Percentiles rank a stretch among this genome's conserved stretches.
These are phyloP conservation scores for Hymenoscyphus occultus DNA, from an alignment of 2,329 filamentous ascomycete genomes.

Conservation along the genomic window DNA sequence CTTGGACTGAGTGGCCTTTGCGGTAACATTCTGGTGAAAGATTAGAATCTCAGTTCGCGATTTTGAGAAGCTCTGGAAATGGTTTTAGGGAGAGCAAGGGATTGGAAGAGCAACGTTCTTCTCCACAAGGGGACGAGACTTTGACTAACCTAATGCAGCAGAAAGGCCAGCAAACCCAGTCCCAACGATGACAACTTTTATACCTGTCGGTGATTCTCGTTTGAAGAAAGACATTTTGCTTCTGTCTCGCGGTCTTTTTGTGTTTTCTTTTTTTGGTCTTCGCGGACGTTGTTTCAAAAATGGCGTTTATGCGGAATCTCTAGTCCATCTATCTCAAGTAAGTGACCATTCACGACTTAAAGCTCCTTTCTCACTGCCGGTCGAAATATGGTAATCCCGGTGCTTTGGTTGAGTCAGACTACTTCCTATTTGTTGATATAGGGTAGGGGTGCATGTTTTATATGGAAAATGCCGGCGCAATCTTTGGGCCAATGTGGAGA, in stretches of 20 bases:
- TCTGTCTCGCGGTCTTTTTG: neutral
- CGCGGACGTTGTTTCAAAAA: neutral
- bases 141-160: conserved; percentile 42
- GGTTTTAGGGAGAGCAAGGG: neutral
- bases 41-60: neutral
- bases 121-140: neutral
- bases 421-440: neutral
- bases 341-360: neutral
- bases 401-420: neutral
- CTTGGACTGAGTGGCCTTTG: conserved; percentile 53
- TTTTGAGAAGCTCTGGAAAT: neutral
- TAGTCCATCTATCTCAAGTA: neutral
- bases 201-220: conserved; percentile 45
- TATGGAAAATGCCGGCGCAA: neutral
- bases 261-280: neutral
- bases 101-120: neutral
- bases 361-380: neutral
- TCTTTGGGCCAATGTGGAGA: neutral
- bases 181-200: conserved; percentile 52
- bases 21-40: conserved; percentile 51
- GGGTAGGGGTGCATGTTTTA: conserved; percentile 12
- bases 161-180: conserved; percentile 59
- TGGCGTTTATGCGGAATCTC: neutral
- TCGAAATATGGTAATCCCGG: neutral
- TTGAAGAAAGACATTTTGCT: conserved; percentile 30